These are phyloP conservation scores for Penicillium longicatenatum DNA, from an alignment of 495 filamentous ascomycete species.

Conservation along the genomic window DNA sequence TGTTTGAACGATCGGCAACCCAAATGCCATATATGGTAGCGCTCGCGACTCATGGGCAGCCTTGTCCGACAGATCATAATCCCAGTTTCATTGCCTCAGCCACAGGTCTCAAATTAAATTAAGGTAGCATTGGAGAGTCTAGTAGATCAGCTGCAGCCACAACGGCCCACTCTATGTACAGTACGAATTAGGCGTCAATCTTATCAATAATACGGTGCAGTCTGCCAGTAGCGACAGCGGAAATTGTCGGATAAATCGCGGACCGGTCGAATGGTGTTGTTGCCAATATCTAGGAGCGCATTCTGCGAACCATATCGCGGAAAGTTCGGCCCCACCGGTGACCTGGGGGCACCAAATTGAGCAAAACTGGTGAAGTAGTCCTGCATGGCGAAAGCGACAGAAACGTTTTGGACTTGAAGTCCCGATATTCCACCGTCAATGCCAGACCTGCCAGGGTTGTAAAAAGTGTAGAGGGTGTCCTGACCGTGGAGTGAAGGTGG, in stretches of 20 bases:
- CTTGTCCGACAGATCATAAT: not conserved
- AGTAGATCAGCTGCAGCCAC: not conserved
- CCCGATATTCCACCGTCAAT: not conserved
- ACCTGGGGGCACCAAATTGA: constrained; percentile 46
- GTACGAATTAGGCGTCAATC: not conserved
- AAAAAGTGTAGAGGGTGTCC: constrained; percentile 63
- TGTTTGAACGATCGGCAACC: too few relatives aligned
- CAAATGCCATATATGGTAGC: too few relatives aligned
- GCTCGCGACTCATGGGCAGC: not conserved
- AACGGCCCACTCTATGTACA: not conserved
- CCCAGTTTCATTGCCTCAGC: not conserved
- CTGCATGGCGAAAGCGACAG: constrained; percentile 57
- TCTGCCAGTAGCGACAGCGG: constrained; percentile 46
- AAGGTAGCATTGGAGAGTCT: not conserved
- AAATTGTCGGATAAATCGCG: constrained; percentile 47
- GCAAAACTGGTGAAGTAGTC: constrained; percentile 62
- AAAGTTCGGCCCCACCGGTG: constrained; percentile 42
- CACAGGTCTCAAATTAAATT: constrained; percentile 1
- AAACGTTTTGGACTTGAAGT: constrained; percentile 36
- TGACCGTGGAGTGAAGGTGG: constrained; percentile 56
- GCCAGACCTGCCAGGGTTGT: constrained; percentile 41
- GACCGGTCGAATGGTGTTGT: constrained; percentile 38
- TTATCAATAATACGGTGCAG: constrained; percentile 16
- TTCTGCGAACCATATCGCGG: constrained; percentile 38
- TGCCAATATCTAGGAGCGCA: constrained; percentile 44